Conservation (phyloP, 2,329 filamentous ascomycete genomes). For the Trichoderma breve region DNA sequence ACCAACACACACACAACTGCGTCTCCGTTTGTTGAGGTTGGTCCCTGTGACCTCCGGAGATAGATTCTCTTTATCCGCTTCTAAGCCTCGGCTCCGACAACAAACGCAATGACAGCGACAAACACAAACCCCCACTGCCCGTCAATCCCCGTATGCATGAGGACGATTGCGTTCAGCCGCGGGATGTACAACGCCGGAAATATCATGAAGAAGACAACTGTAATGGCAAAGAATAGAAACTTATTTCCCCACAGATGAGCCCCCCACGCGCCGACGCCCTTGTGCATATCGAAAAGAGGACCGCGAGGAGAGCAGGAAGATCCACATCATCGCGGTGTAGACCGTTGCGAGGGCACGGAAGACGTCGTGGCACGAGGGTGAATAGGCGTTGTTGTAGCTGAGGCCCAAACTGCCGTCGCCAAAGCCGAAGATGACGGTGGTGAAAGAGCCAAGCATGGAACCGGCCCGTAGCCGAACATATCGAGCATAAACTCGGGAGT, state of each 20-base stretch:
- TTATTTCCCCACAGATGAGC: constrained; percentile 53
- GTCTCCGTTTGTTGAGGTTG: not conserved
- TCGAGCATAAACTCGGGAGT: constrained; percentile 62
- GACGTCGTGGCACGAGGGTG: constrained; percentile 50
- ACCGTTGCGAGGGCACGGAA: constrained; percentile 65
- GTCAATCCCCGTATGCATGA: constrained; percentile 62
- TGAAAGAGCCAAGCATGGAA: constrained; percentile 56
- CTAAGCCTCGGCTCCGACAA: constrained; percentile 62
- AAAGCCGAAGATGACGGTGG: constrained; percentile 56
- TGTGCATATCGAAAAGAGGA: constrained; percentile 59
- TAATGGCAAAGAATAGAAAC: constrained; percentile 50
- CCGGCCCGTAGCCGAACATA: constrained; percentile 60
- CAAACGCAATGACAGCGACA: constrained; percentile 58
- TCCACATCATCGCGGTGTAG: constrained; percentile 67
- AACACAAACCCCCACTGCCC: constrained; percentile 72
- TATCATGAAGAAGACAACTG: constrained; percentile 54
- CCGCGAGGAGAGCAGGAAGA: constrained; percentile 63
- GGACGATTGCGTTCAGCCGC: constrained; percentile 62
- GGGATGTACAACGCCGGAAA: constrained; percentile 68
- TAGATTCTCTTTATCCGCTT: constrained; percentile 64
- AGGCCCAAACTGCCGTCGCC: constrained; percentile 53
- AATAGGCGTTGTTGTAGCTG: constrained; percentile 58
- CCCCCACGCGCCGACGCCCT: constrained; percentile 50
- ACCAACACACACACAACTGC: not conserved
- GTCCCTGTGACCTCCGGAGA: constrained; percentile 35